A percentile compares a stretch with the other conserved stretches of the same genome.
Evolutionary conservation across 140 eudicot species (phyloP).

Genomic region (Anethum foeniculum): DNA sequence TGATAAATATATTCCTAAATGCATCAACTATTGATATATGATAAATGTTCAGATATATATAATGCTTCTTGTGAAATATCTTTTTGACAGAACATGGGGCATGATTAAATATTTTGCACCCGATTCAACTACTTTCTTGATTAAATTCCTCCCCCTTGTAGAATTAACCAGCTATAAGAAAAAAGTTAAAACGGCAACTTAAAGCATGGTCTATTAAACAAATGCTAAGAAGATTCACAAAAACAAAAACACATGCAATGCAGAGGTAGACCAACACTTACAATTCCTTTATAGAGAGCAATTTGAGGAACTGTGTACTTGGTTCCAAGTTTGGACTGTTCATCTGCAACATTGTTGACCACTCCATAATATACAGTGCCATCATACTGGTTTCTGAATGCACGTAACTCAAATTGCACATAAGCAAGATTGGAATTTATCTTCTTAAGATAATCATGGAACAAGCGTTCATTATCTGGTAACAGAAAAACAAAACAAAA

Average conservation of each 20-base stretch:
- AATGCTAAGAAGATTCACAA: not conserved
- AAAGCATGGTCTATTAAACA: not conserved
- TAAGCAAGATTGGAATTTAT: slow-evolving; percentile 63
- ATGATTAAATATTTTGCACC: not conserved
- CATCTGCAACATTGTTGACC: slow-evolving; percentile 81
- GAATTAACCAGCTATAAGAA: not conserved
- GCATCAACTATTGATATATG: not conserved
- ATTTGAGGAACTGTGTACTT: slow-evolving; percentile 75
- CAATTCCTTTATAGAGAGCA: slow-evolving; percentile 79
- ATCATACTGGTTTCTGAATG: slow-evolving; percentile 78
- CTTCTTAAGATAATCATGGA: slow-evolving; percentile 59
- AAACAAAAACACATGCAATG: not conserved
- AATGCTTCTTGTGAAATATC: not conserved
- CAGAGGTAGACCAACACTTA: slow-evolving; percentile 28
- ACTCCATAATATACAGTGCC: slow-evolving; percentile 72
- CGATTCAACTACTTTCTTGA: not conserved
- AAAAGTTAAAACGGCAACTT: not conserved
- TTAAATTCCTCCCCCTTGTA: not conserved
- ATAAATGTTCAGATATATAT: not conserved
- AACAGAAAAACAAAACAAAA: slow-evolving; percentile 2
- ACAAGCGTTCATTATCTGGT: slow-evolving; percentile 38
- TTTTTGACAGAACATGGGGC: not conserved
- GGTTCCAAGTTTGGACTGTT: slow-evolving; percentile 87
- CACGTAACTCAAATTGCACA: slow-evolving; percentile 72
- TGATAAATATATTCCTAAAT: not conserved